Conservation (phyloP, 306 rosid species). For the Hylodesmum podocarpum region DNA sequence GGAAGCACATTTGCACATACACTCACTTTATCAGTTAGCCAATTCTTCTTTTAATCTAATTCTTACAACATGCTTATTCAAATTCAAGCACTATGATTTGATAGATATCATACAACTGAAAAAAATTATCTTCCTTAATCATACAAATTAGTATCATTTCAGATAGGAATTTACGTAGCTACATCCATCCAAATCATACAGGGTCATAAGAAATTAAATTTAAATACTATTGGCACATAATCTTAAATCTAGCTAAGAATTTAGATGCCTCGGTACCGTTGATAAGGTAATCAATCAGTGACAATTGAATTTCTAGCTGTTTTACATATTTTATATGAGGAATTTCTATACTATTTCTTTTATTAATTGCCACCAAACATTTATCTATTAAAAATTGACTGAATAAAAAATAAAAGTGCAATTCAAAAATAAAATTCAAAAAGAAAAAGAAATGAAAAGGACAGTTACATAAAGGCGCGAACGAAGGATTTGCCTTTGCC, state of each 20-base stretch:
- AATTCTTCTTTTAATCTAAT: not conserved
- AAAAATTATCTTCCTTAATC: no score
- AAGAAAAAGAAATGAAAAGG: not conserved
- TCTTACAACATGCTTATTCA: not conserved
- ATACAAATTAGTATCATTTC: not conserved
- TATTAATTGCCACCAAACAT: not conserved
- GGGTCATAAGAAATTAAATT: not conserved
- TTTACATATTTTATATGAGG: not conserved
- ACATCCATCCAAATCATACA: not conserved
- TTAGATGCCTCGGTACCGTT: not conserved
- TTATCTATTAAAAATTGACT: no score
- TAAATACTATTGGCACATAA: not conserved
- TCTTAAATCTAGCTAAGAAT: not conserved
- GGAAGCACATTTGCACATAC: constrained; percentile 1
- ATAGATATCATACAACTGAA: not conserved
- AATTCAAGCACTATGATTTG: not conserved
- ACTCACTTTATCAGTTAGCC: not conserved
- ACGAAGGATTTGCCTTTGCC: constrained; percentile 98
- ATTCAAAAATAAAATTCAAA: not conserved
- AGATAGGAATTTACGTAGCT: not conserved
- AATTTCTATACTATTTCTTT: not conserved
- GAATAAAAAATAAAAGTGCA: not conserved
- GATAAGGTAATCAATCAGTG: not conserved
- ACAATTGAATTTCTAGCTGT: not conserved
- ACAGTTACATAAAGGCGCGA: constrained; percentile 81